Conservation (phyloP, 2,329 filamentous ascomycete species). For the Purpureocillium takamizusanense region DNA sequence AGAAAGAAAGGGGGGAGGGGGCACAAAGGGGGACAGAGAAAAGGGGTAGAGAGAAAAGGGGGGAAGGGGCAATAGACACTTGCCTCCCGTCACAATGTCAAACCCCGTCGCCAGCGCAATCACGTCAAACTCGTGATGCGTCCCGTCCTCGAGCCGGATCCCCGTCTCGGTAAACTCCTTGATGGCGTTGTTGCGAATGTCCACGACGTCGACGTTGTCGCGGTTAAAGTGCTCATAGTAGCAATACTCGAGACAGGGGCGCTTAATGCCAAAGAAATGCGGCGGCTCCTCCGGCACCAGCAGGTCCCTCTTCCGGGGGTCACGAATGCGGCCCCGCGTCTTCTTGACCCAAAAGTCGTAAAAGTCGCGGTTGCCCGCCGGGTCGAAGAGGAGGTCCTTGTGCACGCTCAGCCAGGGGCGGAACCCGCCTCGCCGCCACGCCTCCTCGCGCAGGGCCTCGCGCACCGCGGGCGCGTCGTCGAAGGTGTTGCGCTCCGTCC, state of each 20-base stretch:
- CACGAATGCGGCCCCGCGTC: slow-evolving; percentile 37
- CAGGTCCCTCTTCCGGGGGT: slow-evolving; percentile 38
- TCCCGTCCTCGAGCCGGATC: slow-evolving; percentile 28
- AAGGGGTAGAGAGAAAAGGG: no score
- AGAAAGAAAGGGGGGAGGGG: no score
- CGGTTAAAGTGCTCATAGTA: slow-evolving; percentile 41
- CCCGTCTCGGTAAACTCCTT: slow-evolving; percentile 30
- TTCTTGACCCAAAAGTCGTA: slow-evolving; percentile 49
- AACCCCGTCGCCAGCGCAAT: slow-evolving; percentile 37
- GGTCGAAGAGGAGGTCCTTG: slow-evolving; percentile 37
- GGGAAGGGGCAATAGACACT: not conserved
- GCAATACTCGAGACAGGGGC: slow-evolving; percentile 30
- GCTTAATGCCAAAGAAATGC: slow-evolving; percentile 46
- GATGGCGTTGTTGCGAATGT: slow-evolving; percentile 30
- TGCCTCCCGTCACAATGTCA: slow-evolving; percentile 26
- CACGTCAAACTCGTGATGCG: slow-evolving; percentile 32
- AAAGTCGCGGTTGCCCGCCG: slow-evolving; percentile 38
- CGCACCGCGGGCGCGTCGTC: slow-evolving; percentile 42
- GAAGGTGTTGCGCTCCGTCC: slow-evolving; percentile 43
- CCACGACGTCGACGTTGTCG: slow-evolving; percentile 30
- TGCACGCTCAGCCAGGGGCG: slow-evolving; percentile 44
- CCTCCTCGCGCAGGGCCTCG: slow-evolving; percentile 35
- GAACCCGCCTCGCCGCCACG: slow-evolving; percentile 46
- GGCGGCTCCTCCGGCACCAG: slow-evolving; percentile 43
- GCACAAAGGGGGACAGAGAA: no score